Conservation (phyloP, 352 stramenopile species). For the Thalassiosira livingstoniorum region DNA sequence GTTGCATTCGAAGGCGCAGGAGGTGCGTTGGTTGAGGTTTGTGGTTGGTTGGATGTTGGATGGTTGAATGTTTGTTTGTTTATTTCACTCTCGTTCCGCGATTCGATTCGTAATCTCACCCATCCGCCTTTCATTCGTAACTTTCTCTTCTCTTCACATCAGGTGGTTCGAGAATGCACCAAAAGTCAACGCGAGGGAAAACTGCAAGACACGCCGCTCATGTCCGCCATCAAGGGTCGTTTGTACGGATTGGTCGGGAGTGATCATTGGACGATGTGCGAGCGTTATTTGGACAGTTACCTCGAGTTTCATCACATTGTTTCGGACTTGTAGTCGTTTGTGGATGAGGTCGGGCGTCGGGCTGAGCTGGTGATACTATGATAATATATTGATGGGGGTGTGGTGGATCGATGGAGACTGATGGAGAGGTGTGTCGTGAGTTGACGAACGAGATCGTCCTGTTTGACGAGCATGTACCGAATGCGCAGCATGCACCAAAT, state of each 20-base stretch:
- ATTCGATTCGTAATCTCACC: too few relatives aligned
- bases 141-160: neutral
- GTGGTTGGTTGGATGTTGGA: neutral
- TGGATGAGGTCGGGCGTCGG: too few relatives aligned
- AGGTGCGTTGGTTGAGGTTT: slow-evolving; percentile 19
- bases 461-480: too few relatives aligned
- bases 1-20: slow-evolving; percentile 25
- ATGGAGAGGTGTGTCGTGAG: too few relatives aligned
- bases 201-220: slow-evolving; percentile 44
- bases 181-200: slow-evolving; percentile 45
- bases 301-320: slow-evolving; percentile 6
- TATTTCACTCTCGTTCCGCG: too few relatives aligned
- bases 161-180: slow-evolving; percentile 49
- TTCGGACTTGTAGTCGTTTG: neutral
- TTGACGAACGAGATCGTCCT: too few relatives aligned
- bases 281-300: slow-evolving; percentile 39
- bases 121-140: neutral
- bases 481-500: too few relatives aligned
- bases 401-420: too few relatives aligned
- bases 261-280: slow-evolving; percentile 25
- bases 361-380: too few relatives aligned
- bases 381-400: too few relatives aligned
- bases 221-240: slow-evolving; percentile 47
- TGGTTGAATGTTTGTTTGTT: neutral
- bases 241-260: slow-evolving; percentile 45